Evolutionary conservation across 805 yeast genomes (phyloP), one percentile per base, ranked within the genome.

Genomic region (Wickerhamiella occidentalis): DNA sequence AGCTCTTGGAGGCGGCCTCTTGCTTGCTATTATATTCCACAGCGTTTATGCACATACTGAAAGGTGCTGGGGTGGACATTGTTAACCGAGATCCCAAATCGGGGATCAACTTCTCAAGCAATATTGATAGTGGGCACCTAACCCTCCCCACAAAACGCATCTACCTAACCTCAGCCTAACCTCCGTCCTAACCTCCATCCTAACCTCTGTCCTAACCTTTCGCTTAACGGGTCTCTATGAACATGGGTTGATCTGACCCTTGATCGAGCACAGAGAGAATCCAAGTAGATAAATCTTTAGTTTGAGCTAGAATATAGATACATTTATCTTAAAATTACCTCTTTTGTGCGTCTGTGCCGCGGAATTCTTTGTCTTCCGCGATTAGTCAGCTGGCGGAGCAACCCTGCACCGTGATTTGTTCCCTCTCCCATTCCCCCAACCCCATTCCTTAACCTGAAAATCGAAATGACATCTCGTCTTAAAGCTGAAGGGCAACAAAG

Each of bases 171-270:
- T 30, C 46, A 30, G 29, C 46, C 46, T 42, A 42, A 42, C 46
- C 46, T n/a, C 41, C 21, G 6, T 23, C 47, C 47, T 45, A 23
- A 23, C 46, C 46, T n/a, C 41, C 21, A 12, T 23, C 47, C 47
- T 45, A 23, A 23, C 46, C 46, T n/a, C 41, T n/a, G 7, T 23
- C 47, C 47, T 45, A 45, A 45, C 47, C 47, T 25, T 36, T 45
- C 47, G 47, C 47, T 35, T 45, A 45, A n/a, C 6, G 7, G 38
- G n/a, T 13, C 12, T 5, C 4, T 6, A 29, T 29, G 13, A 29
- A 13, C 33, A 29, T 3, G 33, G 33, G 33, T 29, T 3, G 11
- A 29, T 11, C 33, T 23, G n/a, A 12, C n/a, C 35, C 35, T n/a
- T 29, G n/a, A 4, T 12, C 35, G n/a, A n/a, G n/a, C n/a, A n/a